A percentile compares a stretch with the other conserved stretches of the same genome.
These are phyloP conservation scores for Meredithiella fracta DNA, from an alignment of 2,329 filamentous ascomycete species.

Conservation along the genomic window DNA sequence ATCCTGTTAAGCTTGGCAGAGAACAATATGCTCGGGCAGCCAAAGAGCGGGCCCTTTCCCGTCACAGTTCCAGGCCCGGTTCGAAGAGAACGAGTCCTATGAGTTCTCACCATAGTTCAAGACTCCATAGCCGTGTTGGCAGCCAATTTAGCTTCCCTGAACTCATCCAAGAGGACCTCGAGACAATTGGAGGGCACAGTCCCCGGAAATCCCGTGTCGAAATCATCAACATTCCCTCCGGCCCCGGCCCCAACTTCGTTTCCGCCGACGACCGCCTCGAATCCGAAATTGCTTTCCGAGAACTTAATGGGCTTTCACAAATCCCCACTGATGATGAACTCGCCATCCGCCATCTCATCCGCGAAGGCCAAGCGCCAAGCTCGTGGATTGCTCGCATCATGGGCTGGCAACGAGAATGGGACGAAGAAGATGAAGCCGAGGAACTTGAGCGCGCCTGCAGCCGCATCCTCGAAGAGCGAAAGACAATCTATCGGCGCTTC, in stretches of 20 bases:
- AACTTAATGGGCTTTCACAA: constrained; percentile 21
- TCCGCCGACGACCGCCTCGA: constrained; percentile 44
- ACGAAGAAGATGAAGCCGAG: constrained; percentile 27
- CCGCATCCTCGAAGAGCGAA: constrained; percentile 15
- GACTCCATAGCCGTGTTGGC: constrained; percentile 28
- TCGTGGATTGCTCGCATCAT: constrained; percentile 44
- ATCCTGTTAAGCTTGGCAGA: constrained; percentile 29
- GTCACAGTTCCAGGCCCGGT: constrained; percentile 5
- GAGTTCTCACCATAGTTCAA: constrained; percentile 4
- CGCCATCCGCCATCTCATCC: constrained; percentile 39
- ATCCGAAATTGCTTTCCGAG: constrained; percentile 18
- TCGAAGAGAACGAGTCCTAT: not conserved
- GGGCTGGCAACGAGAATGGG: constrained; percentile 31
- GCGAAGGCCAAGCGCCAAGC: constrained; percentile 33
- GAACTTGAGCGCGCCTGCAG: constrained; percentile 22
- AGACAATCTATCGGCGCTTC: constrained; percentile 9
- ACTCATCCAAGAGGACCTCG: not conserved
- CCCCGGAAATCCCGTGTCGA: not conserved
- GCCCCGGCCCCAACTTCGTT: constrained; percentile 41
- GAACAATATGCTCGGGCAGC: not conserved
- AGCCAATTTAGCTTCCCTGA: constrained; percentile 29
- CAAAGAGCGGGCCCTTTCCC: constrained; percentile 3
- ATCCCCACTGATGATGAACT: constrained; percentile 40
- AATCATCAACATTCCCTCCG: not conserved
- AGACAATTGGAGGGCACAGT: not conserved